Evolutionary conservation across 1,139 yeast genomes (phyloP).

Genomic region (Suhomyces ambrosiae): DNA sequence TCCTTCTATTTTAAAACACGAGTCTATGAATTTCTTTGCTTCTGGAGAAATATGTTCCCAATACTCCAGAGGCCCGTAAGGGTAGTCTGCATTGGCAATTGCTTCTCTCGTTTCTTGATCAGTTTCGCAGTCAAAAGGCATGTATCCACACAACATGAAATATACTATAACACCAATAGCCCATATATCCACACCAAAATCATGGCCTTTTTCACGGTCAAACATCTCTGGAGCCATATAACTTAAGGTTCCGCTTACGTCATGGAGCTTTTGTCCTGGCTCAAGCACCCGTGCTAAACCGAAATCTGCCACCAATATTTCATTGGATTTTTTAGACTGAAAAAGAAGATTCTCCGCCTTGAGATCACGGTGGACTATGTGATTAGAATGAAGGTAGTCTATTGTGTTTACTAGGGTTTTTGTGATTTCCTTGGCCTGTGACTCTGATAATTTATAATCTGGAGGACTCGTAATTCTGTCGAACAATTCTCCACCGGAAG

Average conservation of each 20-base stretch:
- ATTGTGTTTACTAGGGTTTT: conserved; percentile 33
- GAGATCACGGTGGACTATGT: conserved; percentile 45
- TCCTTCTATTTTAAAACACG: conserved; percentile 49
- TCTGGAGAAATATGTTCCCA: conserved; percentile 56
- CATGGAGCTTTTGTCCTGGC: conserved; percentile 20
- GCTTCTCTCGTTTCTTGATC: conserved; percentile 71
- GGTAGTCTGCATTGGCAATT: conserved; percentile 56
- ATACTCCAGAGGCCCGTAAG: conserved; percentile 61
- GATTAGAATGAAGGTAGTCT: conserved; percentile 32
- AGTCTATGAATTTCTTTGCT: conserved; percentile 61
- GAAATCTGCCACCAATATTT: conserved; percentile 67
- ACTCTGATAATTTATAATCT: conserved; percentile 37
- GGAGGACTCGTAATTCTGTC: conserved; percentile 57
- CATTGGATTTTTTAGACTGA: conserved; percentile 34
- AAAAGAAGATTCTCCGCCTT: conserved; percentile 46
- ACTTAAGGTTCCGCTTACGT: conserved; percentile 65
- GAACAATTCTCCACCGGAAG: conserved; percentile 71
- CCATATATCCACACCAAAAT: conserved; percentile 71
- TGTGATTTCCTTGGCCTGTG: conserved; percentile 50
- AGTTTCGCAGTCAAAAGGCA: conserved; percentile 79
- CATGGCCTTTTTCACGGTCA: conserved; percentile 54
- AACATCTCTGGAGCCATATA: conserved; percentile 75
- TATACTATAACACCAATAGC: conserved; percentile 74
- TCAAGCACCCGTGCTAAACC: conserved; percentile 54
- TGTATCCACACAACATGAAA: conserved; percentile 72